Evolutionary conservation across 148 eudicot species (phyloP), one percentile per base, ranked within the genome.

Genomic region (Rhododendron ovatum): DNA sequence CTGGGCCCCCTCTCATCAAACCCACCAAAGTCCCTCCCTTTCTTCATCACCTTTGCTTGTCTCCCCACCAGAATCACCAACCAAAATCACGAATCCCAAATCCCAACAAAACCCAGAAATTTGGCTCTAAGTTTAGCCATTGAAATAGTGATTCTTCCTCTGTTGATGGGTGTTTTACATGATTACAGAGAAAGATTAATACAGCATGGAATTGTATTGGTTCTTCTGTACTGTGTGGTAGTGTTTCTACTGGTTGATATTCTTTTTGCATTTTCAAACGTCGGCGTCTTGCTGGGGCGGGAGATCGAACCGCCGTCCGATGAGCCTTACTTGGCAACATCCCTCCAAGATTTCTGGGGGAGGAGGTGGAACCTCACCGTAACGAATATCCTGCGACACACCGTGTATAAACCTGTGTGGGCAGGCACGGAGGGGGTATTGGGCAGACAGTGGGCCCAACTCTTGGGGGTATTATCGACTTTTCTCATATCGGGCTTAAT

Each of bases 1-100:
- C 63, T 24, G 3, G 55, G 81, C 86, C 90, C 92, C 15, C 78
- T 90, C 24, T 73, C 41, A 20, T 55, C 87, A 37, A 2, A 26
- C 45, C 86, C 86, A 30, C 83, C 87, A 10, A 22, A 90, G 13
- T 85, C 92, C 0, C 22, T 90, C 0, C 78, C 81, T 28, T 84
- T 9, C 5, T 91, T 91, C 85, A 18, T 86, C 51, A 13, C 80
- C 48, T 33, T 91, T n/a, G 88, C 89, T 28, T 90, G 88, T 43
- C 87, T 91, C 7, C 93, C 93, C 37, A 63, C 89, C 30, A 88
- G 47, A 80, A 82, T 43, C 78, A 48, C 65, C 43, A 65, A 65
- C 24, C 41, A 7, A 84, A 84, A 13, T 39, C 48, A 35, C 48
- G 14, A 45, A 74, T 17, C 2, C 24, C 8, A 69, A 12, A 33